These are phyloP conservation scores for Themeda triandra DNA, from an alignment of 176 grass and related monocot genomes.

Conservation along the genomic window DNA sequence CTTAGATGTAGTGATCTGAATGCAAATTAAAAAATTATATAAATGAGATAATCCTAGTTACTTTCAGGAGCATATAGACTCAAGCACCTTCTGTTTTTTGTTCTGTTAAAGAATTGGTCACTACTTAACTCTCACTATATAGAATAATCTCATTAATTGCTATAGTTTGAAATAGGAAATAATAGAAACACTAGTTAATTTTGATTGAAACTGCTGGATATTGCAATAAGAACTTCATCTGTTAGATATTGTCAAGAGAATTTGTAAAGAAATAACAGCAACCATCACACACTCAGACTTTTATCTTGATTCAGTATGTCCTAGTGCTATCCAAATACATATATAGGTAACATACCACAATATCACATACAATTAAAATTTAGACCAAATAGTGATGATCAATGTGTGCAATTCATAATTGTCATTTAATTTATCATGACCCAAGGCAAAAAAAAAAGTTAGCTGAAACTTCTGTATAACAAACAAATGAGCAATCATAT, in stretches of 20 bases:
- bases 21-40: neutral
- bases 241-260: neutral
- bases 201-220: neutral
- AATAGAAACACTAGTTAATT: neutral
- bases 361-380: conserved; percentile 9
- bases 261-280: neutral
- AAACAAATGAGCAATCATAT: neutral
- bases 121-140: neutral
- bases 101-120: neutral
- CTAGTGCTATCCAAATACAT: neutral
- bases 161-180: neutral
- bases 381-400: neutral
- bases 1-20: neutral
- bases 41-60: neutral
- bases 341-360: neutral
- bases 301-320: neutral
- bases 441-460: neutral
- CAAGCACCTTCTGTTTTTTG: neutral
- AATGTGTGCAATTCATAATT: neutral
- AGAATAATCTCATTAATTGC: neutral
- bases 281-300: neutral
- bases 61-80: neutral
- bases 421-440: neutral
- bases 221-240: neutral
- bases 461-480: neutral